A percentile compares a stretch with the other conserved stretches of the same genome.
Evolutionary conservation across 805 yeast genomes (phyloP).

Genomic region (Candida insectorum): DNA sequence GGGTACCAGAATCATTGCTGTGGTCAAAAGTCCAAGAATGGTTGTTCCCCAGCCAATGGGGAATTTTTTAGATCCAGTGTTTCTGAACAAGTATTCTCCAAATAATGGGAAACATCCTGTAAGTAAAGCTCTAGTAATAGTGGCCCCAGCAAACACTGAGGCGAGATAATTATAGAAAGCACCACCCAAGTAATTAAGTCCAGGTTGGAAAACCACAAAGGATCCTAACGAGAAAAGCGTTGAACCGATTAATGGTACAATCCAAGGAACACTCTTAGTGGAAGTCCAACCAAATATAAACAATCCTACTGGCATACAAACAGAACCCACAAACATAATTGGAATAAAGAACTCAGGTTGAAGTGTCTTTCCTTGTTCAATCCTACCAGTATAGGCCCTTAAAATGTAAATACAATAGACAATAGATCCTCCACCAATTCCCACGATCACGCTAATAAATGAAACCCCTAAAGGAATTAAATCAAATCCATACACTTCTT

Average conservation of each 20-base stretch:
- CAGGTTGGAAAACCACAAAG: slow-evolving; percentile 49
- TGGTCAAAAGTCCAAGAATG: slow-evolving; percentile 42
- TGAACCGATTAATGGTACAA: slow-evolving; percentile 44
- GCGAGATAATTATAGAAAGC: slow-evolving; percentile 51
- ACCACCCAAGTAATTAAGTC: slow-evolving; percentile 47
- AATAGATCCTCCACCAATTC: slow-evolving; percentile 38
- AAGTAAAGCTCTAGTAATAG: slow-evolving; percentile 43
- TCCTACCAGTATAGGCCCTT: slow-evolving; percentile 16
- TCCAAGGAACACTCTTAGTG: slow-evolving; percentile 42
- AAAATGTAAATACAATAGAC: slow-evolving; percentile 25
- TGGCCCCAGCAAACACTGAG: slow-evolving; percentile 46
- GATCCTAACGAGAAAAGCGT: slow-evolving; percentile 36
- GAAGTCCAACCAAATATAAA: slow-evolving; percentile 53
- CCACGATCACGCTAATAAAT: slow-evolving; percentile 46
- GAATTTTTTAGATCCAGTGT: slow-evolving; percentile 44
- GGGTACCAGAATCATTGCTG: slow-evolving; percentile 47
- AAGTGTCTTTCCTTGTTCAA: slow-evolving; percentile 20
- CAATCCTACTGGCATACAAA: slow-evolving; percentile 40
- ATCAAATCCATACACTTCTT: slow-evolving; percentile 44
- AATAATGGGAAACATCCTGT: slow-evolving; percentile 66
- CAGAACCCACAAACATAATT: slow-evolving; percentile 37
- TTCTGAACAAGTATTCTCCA: slow-evolving; percentile 55
- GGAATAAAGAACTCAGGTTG: slow-evolving; percentile 42
- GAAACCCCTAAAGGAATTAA: slow-evolving; percentile 46
- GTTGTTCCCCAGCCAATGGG: slow-evolving; percentile 61